These are phyloP conservation scores for Hyaloscypha bicolor DNA, from an alignment of 495 filamentous ascomycete species.

Conservation along the genomic window DNA sequence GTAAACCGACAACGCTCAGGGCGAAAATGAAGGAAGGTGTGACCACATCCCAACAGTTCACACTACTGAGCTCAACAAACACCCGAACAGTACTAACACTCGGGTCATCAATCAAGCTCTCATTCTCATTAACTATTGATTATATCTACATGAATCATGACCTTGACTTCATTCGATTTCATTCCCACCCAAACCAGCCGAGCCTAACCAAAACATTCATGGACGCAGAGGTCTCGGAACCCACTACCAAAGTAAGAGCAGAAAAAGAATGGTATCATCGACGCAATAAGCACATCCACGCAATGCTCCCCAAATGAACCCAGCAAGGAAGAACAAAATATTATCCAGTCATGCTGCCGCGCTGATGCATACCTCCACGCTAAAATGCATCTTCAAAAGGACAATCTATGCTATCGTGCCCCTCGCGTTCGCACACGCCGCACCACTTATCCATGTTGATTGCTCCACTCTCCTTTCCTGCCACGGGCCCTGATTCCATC, in stretches of 20 bases:
- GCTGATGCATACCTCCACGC: conserved; percentile 2
- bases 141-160: conserved; percentile 15
- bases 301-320: conserved; percentile 26
- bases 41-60: background rate
- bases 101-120: background rate
- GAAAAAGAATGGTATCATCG: conserved; percentile 34
- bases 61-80: background rate
- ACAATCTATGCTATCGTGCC: conserved; percentile 94
- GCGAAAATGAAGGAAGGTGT: no score
- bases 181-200: background rate
- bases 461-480: conserved; percentile 78
- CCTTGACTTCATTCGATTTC: background rate
- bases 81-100: background rate
- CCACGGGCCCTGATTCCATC: conserved; percentile 70
- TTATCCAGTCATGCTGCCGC: background rate
- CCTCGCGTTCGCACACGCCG: conserved; percentile 93
- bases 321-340: conserved; percentile 3
- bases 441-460: conserved; percentile 93
- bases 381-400: conserved; percentile 84
- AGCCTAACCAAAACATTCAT: background rate
- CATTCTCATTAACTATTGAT: conserved; percentile 11
- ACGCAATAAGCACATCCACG: conserved; percentile 19
- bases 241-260: conserved; percentile 1
- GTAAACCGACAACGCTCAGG: no score
- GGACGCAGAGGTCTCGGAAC: background rate